Evolutionary conservation across 2,329 filamentous ascomycete genomes (phyloP), one percentile per base, ranked within the genome.

Genomic region (Sporothrix humicola): DNA sequence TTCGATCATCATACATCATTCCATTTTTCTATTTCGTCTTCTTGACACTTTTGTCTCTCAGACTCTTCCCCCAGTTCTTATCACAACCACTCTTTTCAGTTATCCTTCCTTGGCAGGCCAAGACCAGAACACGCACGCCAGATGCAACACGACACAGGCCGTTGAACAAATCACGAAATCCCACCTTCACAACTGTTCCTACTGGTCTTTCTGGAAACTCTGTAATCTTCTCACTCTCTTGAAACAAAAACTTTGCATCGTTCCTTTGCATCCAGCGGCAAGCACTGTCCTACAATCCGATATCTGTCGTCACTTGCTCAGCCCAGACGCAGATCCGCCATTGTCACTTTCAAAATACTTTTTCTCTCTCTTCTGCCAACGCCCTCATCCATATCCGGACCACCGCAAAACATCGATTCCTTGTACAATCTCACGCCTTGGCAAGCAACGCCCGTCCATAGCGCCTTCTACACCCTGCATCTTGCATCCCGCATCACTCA

Each of bases 401-500:
- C 31, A 23, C 52, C 20, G 31, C n/a, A 58, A 44, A n/a, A 59
- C 50, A n/a, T 61, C 23, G 13, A 23, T 37, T 5, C 54, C 37
- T 61, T 42, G 44, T 71, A 37, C 56, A 50, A 61, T 71, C 69
- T 71, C 37, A 61, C 54, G 42, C 37, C 69, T 61, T 61, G 69
- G 69, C 42, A 17, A 26, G 52, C 37, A 46, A 66, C 61, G 44
- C 54, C 20, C 69, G 54, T 26, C 56, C 69, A 37, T 58, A 50
- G 56, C 26, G 37, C 54, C 44, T 17, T 56, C 52, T 56, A 12
- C 52, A 56, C 6, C 52, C 52, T 50, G 37, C 68, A 58, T 59
- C 52, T n/a, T 59, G 54, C 65, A 68, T 31, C 15, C 17, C 52
- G 46, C 42, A 70, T 70, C 37, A 42, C 37, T 48, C 42, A 48